Evolutionary conservation across 352 stramenopile species (phyloP), one percentile per base, ranked within the genome.

Genomic region (Pythium myriotylum): DNA sequence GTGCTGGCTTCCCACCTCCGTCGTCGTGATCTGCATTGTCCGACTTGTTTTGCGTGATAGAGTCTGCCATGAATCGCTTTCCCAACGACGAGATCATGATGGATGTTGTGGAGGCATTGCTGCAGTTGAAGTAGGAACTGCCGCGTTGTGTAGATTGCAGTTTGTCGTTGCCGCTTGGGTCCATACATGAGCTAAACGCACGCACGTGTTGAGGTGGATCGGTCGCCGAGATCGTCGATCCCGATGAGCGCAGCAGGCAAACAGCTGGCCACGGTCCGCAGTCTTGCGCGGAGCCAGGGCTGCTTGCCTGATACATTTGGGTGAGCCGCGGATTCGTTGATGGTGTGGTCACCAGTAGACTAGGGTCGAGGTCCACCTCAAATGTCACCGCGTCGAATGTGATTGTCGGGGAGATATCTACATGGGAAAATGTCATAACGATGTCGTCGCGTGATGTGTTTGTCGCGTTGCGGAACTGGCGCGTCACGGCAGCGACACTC

Each of bases 331-430:
- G 52, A 37, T 39, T 22, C 5, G 2, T n/a, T 9, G 46, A 39
- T 1, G 3, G 13, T 12, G 23, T 35, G 1, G 45, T 54, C 4
- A 53, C 39, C 9, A 68, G 23, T 37, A 62, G 39, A 6, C 0
- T 62, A 0, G 59, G 43, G 39, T 67, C 59, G 19, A 62, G 20
- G 4, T 50, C 59, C 14, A 57, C 24, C 9, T 67, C 45, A 19
- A 67, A 35, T 27, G 59, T 67, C 13, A 67, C 26, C 3, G 53
- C 43, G n/a, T 68, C 60, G 35, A 68, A 68, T 16, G 14, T 19
- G 46, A 68, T 58, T 26, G 24, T 33, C 16, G 46, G 53, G 4
- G 60, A 42, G 14, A 68, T 52, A 1, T 46, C 13, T 0, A 41
- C 23, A 22, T 46, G 52, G 5, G 60, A 58, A 33, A 68, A 62